phyloP scores from a whole-genome alignment of 176 grass and related monocot genomes.

The Elaeis guineensis region DNA sequence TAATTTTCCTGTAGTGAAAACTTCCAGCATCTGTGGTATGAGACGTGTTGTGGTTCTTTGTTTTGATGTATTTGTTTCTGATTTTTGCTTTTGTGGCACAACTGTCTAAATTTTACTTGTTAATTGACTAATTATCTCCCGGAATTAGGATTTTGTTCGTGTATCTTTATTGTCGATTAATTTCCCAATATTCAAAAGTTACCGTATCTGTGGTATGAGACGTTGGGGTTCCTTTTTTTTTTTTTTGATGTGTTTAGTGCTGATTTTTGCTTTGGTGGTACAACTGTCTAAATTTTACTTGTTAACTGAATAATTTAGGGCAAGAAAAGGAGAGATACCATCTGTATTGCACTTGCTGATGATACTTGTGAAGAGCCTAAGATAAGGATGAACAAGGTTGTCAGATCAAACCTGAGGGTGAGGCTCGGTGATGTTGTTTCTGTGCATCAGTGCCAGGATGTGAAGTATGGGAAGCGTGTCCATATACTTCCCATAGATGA shows the following conservation, averaged over 20 bases:
- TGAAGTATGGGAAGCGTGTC: constrained; percentile 30
- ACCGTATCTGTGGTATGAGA: too few relatives aligned
- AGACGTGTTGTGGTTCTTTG: too few relatives aligned
- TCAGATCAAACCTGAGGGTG: constrained; percentile 46
- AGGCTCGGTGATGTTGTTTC: constrained; percentile 50
- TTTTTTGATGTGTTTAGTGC: too few relatives aligned
- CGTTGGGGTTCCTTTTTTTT: too few relatives aligned
- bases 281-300: background rate
- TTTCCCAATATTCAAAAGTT: too few relatives aligned
- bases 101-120: background rate
- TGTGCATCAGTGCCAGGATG: constrained; percentile 45
- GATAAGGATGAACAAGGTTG: constrained; percentile 37
- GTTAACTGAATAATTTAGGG: constrained; percentile 25
- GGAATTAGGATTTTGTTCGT: too few relatives aligned
- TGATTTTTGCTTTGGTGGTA: too few relatives aligned
- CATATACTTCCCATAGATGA: constrained; percentile 54
- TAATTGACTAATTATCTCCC: background rate
- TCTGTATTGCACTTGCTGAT: constrained; percentile 35
- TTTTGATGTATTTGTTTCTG: too few relatives aligned
- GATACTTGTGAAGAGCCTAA: constrained; percentile 39
- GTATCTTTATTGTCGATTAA: too few relatives aligned
- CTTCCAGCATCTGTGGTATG: too few relatives aligned
- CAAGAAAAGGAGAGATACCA: constrained; percentile 48
- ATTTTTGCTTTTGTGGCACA: too few relatives aligned
- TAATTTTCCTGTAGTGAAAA: too few relatives aligned